phyloP scores from a whole-genome alignment of 441 rosid genomes.

The Melastoma candidum region DNA sequence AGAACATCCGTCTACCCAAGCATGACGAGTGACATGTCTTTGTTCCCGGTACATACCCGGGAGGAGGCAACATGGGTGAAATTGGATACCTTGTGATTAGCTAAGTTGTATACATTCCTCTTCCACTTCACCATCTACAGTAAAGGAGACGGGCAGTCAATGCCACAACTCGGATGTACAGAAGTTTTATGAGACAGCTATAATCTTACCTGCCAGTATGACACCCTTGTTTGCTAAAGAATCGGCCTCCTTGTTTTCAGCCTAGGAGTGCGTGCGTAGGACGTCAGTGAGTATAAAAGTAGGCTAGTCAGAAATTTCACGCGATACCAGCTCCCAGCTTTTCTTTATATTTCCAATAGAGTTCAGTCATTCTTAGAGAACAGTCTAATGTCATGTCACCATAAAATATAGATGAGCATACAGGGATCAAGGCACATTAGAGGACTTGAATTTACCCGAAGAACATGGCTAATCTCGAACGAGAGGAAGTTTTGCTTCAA shows the following conservation, averaged over 20 bases:
- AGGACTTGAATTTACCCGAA: slow-evolving; percentile 39
- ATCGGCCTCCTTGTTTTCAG: slow-evolving; percentile 58
- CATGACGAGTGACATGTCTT: no score
- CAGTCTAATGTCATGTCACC: no score
- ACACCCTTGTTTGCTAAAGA: slow-evolving; percentile 68
- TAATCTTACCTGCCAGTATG: slow-evolving; percentile 50
- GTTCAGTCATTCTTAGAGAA: no score
- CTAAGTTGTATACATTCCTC: slow-evolving; percentile 22
- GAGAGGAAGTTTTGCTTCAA: slow-evolving; percentile 42
- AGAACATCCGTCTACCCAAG: no score
- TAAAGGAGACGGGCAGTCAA: slow-evolving; percentile 4
- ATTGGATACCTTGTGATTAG: not conserved
- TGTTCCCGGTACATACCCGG: slow-evolving; percentile 3
- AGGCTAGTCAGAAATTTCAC: not conserved
- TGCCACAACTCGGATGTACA: no score
- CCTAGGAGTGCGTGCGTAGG: slow-evolving; percentile 20
- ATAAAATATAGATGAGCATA: slow-evolving; percentile 1
- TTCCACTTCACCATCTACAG: slow-evolving; percentile 59
- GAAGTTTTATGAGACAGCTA: no score
- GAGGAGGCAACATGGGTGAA: not conserved
- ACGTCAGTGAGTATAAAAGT: slow-evolving; percentile 8
- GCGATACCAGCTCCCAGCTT: no score
- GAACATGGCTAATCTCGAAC: slow-evolving; percentile 67
- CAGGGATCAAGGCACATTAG: not conserved
- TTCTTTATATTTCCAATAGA: no score